Evolutionary conservation across 345 rosid species (phyloP), one percentile per base, ranked within the genome.

Genomic region (Rhodamnia argentea): DNA sequence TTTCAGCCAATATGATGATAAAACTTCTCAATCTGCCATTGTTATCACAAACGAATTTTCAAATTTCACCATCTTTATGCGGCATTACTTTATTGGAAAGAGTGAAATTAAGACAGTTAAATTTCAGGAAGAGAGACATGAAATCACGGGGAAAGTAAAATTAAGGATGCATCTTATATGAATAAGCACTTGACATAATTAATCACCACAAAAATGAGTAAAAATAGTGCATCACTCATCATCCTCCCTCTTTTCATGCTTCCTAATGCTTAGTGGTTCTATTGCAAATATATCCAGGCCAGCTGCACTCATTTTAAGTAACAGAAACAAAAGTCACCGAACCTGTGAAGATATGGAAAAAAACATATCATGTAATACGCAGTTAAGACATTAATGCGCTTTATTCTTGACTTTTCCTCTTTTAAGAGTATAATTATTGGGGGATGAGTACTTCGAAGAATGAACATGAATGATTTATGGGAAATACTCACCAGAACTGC

Each of bases 401-500:
- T 29, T 64, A 70, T 37, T 70, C 47, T 13, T 13, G 10, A 13
- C 32, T 18, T 82, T 82, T 82, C 7, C 55, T 82, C 20, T 82
- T 0, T 10, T 18, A 37, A 70, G 47, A 70, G 24, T 18, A 70
- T 37, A 70, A 5, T 1, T 10, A 70, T 18, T 5, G 26, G 47
- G 81, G 81, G 78, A 32, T 18, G 44, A 70, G 81, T 37, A 70
- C 47, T 70, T 37, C 3, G 11, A 10, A 70, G 47, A 26, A 83
- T 53, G 84, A 83, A 52, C 10, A 57, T 50, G 84, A 53, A 86
- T 1, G 55, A 57, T 52, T 52, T 20, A 7, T 32, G 5, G 40
- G 42, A 24, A 64, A 51, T 50, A 84, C 88, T 89, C 90, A 95
- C 99, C 90, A 94, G 91, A 29, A 93, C 86, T 0, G 93, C 96